Evolutionary conservation across 129 eudicot species (phyloP).

Genomic region (Flaveria robusta): DNA sequence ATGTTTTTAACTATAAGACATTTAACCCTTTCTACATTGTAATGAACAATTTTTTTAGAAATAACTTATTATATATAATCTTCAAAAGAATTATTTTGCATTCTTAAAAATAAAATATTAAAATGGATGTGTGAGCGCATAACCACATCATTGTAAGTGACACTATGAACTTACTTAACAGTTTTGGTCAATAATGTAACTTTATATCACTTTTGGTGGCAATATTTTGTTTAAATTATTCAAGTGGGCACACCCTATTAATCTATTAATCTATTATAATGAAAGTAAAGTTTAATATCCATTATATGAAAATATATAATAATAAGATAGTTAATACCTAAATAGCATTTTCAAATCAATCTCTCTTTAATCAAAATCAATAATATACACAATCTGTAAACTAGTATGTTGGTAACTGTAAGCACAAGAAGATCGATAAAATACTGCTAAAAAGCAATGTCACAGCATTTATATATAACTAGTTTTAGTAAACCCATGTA

Average conservation of each 20-base stretch:
- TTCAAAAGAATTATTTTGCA: background rate
- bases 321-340: background rate
- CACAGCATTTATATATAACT: no score
- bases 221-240: background rate
- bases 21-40: background rate
- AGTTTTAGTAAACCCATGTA: no score
- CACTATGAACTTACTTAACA: background rate
- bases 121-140: constrained; percentile 13
- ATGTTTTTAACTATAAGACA: no score
- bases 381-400: no score
- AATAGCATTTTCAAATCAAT: background rate
- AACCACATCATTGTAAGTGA: background rate
- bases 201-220: constrained; percentile 1
- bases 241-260: constrained; percentile 10
- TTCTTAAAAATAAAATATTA: background rate
- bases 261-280: no score
- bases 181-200: constrained; percentile 11
- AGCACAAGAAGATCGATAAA: no score
- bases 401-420: no score
- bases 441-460: no score
- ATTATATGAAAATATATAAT: background rate
- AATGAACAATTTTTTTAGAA: background rate
- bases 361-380: background rate
- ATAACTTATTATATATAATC: background rate
- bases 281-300: background rate